Conservation (phyloP, 192 early-diverging fungal species). For the Jimgerdemannia lactiflua region DNA sequence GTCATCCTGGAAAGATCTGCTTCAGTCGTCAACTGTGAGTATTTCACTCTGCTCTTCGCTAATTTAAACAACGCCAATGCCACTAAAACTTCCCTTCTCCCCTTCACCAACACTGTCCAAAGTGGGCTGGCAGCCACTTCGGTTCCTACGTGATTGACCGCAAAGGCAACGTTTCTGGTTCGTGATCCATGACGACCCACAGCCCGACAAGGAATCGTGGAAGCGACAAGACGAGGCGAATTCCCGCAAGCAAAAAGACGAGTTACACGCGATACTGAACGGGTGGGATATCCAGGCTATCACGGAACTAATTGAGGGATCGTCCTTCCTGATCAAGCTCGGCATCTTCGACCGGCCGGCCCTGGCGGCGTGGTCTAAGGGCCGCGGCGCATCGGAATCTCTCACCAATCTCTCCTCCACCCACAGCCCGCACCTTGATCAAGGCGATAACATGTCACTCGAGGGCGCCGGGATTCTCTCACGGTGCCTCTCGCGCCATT, state of each 20-base stretch:
- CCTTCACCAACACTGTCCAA: neutral
- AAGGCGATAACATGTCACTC: neutral
- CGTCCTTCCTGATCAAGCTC: neutral
- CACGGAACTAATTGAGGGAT: neutral
- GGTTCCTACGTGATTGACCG: neutral
- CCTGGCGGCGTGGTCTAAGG: neutral
- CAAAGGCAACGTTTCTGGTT: neutral
- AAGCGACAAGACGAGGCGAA: neutral
- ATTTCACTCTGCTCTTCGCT: too few relatives aligned
- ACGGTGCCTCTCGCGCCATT: neutral
- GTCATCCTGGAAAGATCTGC: too few relatives aligned
- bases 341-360: neutral
- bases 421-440: neutral
- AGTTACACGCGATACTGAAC: neutral
- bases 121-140: neutral
- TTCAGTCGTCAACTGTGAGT: too few relatives aligned
- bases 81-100: neutral
- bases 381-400: too few relatives aligned
- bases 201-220: neutral
- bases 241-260: neutral
- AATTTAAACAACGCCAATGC: too few relatives aligned
- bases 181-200: neutral
- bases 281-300: neutral
- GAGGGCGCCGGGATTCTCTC: neutral
- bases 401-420: neutral